Base-by-base conservation (phyloP, 768 basidiomycete species). In the Termitomyces sp. region DNA sequence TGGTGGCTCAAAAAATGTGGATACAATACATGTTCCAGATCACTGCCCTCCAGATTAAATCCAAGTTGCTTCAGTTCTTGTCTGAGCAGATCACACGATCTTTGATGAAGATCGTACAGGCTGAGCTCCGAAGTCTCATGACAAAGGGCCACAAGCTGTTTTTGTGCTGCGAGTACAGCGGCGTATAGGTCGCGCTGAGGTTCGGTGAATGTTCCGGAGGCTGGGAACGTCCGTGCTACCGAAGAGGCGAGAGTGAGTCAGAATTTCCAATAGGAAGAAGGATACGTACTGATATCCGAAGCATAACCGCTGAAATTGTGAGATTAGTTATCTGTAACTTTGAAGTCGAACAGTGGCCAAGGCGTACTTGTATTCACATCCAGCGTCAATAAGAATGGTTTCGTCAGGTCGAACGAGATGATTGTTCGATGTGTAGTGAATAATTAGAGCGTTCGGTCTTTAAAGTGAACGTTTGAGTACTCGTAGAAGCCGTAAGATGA, bases 351-450 rank as follows among this genome's bases (percentile, higher is more conserved):
- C 19, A 42, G n/a, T 17, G 5, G 34, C n/a, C 7, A 32, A 10
- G 32, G 67, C 82, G 54, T 52, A 92, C 91, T 92, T 89, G 73
- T 84, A 90, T 78, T 96, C 94, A 65, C 94, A 94, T 43, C 92
- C 94, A 2, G 94, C 94, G 60, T 98, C 94, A 52, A 98, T 82
- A 12, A 97, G 78, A 16, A 97, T 76, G 62, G 92, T 75, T 63
- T 98, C 94, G 19, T 77, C 83, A 1, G 83, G 71, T 40, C 78
- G 75, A 9, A 95, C 71, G 19, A 89, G 63, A 56, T 91, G 89
- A 67, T 96, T 86, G 69, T 98, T 98, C 17, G 87, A 80, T 0
- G 94, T 96, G 67, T 98, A 98, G 65, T 99, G 97, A 59, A 99
- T 94, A 41, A 91, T 86, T 1, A 97, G 78, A 8, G 91, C 85